Evolutionary conservation across 768 basidiomycete genomes (phyloP).

Genomic region (Xerocomellus amylosporus): DNA sequence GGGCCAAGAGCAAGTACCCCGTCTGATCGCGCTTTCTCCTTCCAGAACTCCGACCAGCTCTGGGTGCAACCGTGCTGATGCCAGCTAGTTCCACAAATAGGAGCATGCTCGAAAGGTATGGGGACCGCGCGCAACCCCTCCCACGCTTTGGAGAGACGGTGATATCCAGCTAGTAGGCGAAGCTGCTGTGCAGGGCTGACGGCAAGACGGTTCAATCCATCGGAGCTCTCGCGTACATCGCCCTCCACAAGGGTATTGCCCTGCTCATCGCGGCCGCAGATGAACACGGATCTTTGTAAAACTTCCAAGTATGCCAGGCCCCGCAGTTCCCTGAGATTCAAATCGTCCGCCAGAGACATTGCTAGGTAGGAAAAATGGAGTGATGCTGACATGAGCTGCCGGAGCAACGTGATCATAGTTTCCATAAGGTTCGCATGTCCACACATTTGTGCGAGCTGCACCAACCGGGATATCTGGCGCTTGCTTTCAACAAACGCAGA

Average conservation of each 20-base stretch:
- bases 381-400: slow-evolving; percentile 59
- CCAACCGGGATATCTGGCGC: slow-evolving; percentile 54
- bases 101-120: slow-evolving; percentile 61
- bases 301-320: slow-evolving; percentile 71
- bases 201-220: slow-evolving; percentile 46
- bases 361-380: slow-evolving; percentile 69
- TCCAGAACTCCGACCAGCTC: slow-evolving; percentile 79
- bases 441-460: slow-evolving; percentile 67
- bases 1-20: slow-evolving; percentile 55
- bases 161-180: slow-evolving; percentile 66
- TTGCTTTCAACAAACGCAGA: slow-evolving; percentile 39
- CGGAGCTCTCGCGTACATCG: slow-evolving; percentile 31
- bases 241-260: slow-evolving; percentile 27
- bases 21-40: slow-evolving; percentile 66
- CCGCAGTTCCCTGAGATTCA: slow-evolving; percentile 55
- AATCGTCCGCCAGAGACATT: slow-evolving; percentile 71
- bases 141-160: slow-evolving; percentile 65
- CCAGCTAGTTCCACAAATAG: slow-evolving; percentile 65
- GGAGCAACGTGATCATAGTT: slow-evolving; percentile 57
- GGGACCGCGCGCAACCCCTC: slow-evolving; percentile 57
- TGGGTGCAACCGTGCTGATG: slow-evolving; percentile 70
- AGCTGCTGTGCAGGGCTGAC: slow-evolving; percentile 59
- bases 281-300: slow-evolving; percentile 56
- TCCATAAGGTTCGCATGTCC: slow-evolving; percentile 56
- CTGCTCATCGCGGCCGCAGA: slow-evolving; percentile 12